Percentiles rank a stretch among this genome's conserved stretches.
These are phyloP conservation scores for Naganishia cerealis DNA, from an alignment of 1,284 basidiomycete species.

Conservation along the genomic window DNA sequence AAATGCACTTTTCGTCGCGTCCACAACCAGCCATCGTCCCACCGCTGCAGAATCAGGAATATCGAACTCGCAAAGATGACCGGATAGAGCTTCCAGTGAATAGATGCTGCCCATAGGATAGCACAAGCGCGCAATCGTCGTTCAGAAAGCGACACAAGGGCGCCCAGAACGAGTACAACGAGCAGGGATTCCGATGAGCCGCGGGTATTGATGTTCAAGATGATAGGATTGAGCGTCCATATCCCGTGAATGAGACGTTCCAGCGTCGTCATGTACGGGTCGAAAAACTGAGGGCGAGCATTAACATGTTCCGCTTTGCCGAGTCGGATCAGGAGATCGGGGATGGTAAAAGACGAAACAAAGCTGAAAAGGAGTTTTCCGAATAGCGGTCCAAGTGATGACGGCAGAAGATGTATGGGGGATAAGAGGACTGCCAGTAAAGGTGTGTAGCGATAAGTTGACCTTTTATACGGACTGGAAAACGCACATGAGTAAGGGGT, in stretches of 20 bases:
- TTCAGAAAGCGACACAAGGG: conserved; percentile 55
- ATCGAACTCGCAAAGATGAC: conserved; percentile 82
- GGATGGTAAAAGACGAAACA: conserved; percentile 76
- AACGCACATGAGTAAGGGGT: neutral
- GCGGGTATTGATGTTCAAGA: conserved; percentile 92
- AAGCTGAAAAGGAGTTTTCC: conserved; percentile 86
- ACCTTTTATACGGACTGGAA: conserved; percentile 80
- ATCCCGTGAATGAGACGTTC: conserved; percentile 57
- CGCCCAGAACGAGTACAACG: conserved; percentile 73
- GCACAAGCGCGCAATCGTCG: conserved; percentile 61
- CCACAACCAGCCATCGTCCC: conserved; percentile 52
- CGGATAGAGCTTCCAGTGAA: conserved; percentile 95
- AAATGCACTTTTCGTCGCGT: conserved; percentile 68
- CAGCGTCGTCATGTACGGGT: neutral
- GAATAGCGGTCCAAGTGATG: conserved; percentile 72
- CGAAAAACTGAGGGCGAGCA: neutral
- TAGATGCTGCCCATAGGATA: conserved; percentile 70
- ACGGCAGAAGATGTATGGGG: conserved; percentile 61
- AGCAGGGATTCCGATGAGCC: conserved; percentile 91
- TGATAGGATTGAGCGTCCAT: conserved; percentile 86
- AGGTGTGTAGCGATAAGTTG: conserved; percentile 96
- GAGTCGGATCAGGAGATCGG: conserved; percentile 67
- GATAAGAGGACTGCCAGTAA: conserved; percentile 77
- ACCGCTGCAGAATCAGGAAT: conserved; percentile 61
- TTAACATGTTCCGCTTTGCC: neutral